phyloP scores from a whole-genome alignment of 495 filamentous ascomycete genomes.

The Entonaema liquescens region DNA sequence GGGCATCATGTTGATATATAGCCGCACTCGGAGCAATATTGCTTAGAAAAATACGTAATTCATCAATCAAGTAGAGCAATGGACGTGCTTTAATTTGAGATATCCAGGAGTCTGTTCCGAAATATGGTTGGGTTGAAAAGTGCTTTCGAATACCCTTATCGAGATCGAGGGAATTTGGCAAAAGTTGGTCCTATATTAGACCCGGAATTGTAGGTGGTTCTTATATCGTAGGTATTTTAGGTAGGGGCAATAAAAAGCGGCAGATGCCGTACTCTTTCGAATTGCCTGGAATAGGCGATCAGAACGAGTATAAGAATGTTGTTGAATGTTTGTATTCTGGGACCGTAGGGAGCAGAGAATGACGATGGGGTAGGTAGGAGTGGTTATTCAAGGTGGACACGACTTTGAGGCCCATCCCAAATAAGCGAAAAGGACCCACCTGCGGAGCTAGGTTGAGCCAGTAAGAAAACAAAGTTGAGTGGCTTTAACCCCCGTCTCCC shows the following conservation, averaged over 20 bases:
- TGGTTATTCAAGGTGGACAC: conserved; percentile 45
- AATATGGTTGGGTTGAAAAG: conserved; percentile 15
- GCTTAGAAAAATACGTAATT: conserved; percentile 14
- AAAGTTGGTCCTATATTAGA: conserved; percentile 22
- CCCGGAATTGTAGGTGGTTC: not conserved
- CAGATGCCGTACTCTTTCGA: conserved; percentile 38
- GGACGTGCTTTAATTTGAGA: conserved; percentile 19
- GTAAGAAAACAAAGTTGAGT: conserved; percentile 37
- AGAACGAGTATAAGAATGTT: conserved; percentile 53
- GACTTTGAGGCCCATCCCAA: conserved; percentile 48
- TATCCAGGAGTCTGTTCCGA: conserved; percentile 17
- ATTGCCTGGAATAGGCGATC: conserved; percentile 46
- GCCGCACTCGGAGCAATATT: conserved; percentile 35
- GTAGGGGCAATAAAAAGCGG: not conserved
- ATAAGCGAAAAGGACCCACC: conserved; percentile 43
- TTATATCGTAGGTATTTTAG: conserved; percentile 16
- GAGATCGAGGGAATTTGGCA: conserved; percentile 43
- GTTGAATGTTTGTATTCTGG: conserved; percentile 33
- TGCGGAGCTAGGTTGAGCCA: conserved; percentile 39
- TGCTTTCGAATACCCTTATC: conserved; percentile 11
- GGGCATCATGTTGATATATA: conserved; percentile 23
- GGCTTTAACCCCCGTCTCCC: conserved; percentile 43
- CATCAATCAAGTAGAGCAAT: not conserved
- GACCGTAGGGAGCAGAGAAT: conserved; percentile 31
- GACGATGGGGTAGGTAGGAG: conserved; percentile 47